phyloP scores from a whole-genome alignment of 2,329 filamentous ascomycete genomes.

The Neonectria hederae region DNA sequence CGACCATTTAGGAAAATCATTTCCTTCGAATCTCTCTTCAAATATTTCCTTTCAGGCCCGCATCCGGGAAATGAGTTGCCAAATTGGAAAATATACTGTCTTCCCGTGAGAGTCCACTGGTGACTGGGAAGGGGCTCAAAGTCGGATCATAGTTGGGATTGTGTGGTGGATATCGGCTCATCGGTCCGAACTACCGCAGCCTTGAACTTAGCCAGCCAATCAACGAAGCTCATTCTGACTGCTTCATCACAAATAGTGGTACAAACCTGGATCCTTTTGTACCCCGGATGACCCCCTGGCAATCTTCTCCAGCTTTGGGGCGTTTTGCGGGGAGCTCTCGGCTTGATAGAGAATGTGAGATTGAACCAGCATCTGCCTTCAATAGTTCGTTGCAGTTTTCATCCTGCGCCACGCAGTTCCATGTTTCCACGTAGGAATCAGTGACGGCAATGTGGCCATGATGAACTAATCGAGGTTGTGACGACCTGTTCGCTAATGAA shows the following conservation, averaged over 20 bases:
- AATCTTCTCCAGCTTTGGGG: constrained; percentile 7
- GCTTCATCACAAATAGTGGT: constrained; percentile 6
- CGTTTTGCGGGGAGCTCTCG: constrained; percentile 17
- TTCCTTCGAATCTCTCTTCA: neutral
- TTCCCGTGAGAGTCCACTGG: constrained; percentile 13
- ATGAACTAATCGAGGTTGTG: neutral
- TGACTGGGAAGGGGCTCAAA: constrained; percentile 8
- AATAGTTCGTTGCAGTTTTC: neutral
- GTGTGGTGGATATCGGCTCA: constrained; percentile 24
- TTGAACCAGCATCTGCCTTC: neutral
- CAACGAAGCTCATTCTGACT: constrained; percentile 23
- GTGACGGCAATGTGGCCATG: neutral
- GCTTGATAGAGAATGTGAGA: neutral
- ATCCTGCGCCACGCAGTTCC: neutral
- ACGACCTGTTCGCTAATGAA: neutral
- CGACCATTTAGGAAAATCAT: neutral
- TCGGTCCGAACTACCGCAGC: constrained; percentile 34
- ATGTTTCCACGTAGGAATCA: neutral
- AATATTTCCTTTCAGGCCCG: constrained; percentile 16
- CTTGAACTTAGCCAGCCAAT: constrained; percentile 26
- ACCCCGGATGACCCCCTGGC: constrained; percentile 29
- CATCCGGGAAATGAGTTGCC: neutral
- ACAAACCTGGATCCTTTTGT: constrained; percentile 14
- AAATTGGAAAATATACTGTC: constrained; percentile 17
- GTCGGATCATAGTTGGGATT: constrained; percentile 12